Conservation (phyloP, 169 alveolate species). For the Cryptosporidium andersoni region DNA sequence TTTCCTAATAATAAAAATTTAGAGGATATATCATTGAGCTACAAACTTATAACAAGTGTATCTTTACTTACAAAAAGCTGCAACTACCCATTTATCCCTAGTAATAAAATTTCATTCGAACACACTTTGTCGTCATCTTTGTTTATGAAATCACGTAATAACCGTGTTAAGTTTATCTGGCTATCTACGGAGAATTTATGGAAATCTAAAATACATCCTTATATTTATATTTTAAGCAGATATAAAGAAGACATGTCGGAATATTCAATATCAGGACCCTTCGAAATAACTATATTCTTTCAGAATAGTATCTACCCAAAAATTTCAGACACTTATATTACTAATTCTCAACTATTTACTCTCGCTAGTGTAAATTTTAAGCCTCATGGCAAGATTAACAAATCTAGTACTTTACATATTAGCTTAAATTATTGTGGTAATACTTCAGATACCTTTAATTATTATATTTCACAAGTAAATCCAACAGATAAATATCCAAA, state of each 20-base stretch:
- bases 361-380: constrained; percentile 15
- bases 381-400: constrained; percentile 18
- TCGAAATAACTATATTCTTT: constrained; percentile 11
- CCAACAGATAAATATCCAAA: neutral
- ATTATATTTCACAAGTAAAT: constrained; percentile 2
- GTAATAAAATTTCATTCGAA: neutral
- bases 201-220: neutral
- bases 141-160: neutral
- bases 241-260: neutral
- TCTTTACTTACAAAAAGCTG: no score
- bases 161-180: constrained; percentile 43
- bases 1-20: no score
- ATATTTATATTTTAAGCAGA: constrained; percentile 1
- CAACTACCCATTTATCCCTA: neutral
- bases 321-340: neutral
- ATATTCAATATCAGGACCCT: constrained; percentile 52
- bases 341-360: constrained; percentile 12
- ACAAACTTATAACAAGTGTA: no score
- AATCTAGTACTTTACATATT: constrained; percentile 1
- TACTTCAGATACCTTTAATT: constrained; percentile 28
- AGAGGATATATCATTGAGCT: no score
- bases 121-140: constrained; percentile 9
- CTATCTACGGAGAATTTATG: constrained; percentile 17
- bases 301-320: neutral
- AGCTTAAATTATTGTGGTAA: constrained; percentile 5